Evolutionary conservation across 1,284 basidiomycete species (phyloP).

Genomic region (Trichosporon faecale): DNA sequence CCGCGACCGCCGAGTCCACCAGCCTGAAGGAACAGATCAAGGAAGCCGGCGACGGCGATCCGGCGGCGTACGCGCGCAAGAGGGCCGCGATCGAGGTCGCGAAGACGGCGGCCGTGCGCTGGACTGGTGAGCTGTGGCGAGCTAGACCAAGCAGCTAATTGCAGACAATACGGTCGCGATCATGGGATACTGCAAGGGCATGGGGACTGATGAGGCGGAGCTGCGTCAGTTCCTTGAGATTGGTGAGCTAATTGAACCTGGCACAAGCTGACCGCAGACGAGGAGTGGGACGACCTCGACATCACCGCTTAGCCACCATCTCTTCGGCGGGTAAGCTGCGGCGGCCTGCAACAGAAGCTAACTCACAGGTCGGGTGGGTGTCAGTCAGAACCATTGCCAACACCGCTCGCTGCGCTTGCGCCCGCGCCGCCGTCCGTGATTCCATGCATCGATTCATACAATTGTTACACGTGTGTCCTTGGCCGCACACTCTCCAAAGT

Average conservation of each 20-base stretch:
- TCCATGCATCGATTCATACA: conserved; percentile 25
- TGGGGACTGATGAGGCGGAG: conserved; percentile 20
- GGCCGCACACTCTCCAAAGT: conserved; percentile 5
- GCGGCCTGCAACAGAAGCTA: too few relatives aligned
- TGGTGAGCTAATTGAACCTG: conserved; percentile 25
- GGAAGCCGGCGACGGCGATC: conserved; percentile 74
- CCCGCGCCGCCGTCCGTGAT: conserved; percentile 5
- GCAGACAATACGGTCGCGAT: conserved; percentile 45
- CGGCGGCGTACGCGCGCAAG: conserved; percentile 70
- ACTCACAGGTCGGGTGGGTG: too few relatives aligned
- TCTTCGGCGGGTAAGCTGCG: background rate
- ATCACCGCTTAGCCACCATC: background rate
- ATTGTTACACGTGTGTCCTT: conserved; percentile 18
- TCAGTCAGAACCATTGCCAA: too few relatives aligned
- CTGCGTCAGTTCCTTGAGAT: conserved; percentile 38
- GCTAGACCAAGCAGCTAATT: background rate
- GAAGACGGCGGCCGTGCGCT: conserved; percentile 72
- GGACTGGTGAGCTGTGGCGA: conserved; percentile 64
- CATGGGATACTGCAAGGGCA: conserved; percentile 19
- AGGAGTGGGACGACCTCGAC: conserved; percentile 31
- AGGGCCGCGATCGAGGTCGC: conserved; percentile 66
- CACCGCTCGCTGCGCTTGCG: background rate
- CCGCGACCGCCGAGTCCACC: conserved; percentile 16
- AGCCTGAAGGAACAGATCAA: conserved; percentile 59
- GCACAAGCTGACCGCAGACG: conserved; percentile 20